A percentile compares a stretch with the other conserved stretches of the same genome.
Conservation (phyloP, 352 stramenopile species). For the Phytophthora melonis region DNA sequence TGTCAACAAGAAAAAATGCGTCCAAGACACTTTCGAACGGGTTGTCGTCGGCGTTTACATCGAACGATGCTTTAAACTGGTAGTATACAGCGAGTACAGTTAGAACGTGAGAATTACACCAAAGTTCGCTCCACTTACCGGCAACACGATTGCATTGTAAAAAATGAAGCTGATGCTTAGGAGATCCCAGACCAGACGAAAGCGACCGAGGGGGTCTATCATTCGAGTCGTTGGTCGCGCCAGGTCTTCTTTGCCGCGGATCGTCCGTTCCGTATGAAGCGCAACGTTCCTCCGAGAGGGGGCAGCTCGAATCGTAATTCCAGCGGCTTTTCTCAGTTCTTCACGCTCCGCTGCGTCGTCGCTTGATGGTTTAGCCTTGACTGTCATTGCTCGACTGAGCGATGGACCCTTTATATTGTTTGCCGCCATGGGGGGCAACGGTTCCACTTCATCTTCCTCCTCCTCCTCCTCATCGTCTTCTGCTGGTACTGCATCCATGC, state of each 20-base stretch:
- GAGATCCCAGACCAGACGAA: slow-evolving; percentile 73
- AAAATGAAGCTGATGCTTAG: slow-evolving; percentile 79
- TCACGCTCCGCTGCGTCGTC: slow-evolving; percentile 20
- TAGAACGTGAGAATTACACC: neutral
- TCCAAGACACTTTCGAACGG: slow-evolving; percentile 63
- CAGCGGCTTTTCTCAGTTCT: slow-evolving; percentile 25
- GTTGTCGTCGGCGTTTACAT: slow-evolving; percentile 38
- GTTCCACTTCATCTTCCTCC: slow-evolving; percentile 10
- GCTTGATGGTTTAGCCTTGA: neutral
- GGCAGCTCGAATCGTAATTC: slow-evolving; percentile 23
- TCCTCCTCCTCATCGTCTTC: slow-evolving; percentile 40
- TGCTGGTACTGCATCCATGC: slow-evolving; percentile 30
- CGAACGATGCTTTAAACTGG: slow-evolving; percentile 77
- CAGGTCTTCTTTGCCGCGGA: slow-evolving; percentile 38
- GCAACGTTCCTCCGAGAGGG: slow-evolving; percentile 18
- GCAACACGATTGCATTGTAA: slow-evolving; percentile 75
- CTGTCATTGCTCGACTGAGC: neutral
- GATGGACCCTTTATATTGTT: neutral
- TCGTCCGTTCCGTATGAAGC: slow-evolving; percentile 45
- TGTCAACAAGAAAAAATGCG: slow-evolving; percentile 71
- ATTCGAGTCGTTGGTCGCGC: slow-evolving; percentile 45
- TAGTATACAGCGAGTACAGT: neutral
- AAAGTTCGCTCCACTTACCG: slow-evolving; percentile 38
- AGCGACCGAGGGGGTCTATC: slow-evolving; percentile 66
- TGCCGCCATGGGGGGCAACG: neutral